Evolutionary conservation across 2,329 filamentous ascomycete genomes (phyloP).

Genomic region (Exophiala dermatitidis): DNA sequence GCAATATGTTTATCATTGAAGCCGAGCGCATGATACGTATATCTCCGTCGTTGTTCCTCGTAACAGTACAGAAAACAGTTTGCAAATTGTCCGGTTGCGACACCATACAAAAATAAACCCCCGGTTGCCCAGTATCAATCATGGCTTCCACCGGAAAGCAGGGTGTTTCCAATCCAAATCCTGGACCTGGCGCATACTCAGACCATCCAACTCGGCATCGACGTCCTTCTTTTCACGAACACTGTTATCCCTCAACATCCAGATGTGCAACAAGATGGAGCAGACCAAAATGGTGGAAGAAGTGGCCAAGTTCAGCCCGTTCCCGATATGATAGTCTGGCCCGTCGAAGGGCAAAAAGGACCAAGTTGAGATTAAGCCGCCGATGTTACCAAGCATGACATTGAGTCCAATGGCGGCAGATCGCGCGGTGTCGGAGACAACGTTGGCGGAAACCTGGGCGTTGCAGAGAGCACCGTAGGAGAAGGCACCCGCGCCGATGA

Average conservation of each 20-base stretch:
- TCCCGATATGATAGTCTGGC: conserved; percentile 63
- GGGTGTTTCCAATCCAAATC: conserved; percentile 63
- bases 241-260: conserved; percentile 59
- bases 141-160: conserved; percentile 53
- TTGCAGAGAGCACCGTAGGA: conserved; percentile 58
- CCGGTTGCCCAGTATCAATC: not conserved
- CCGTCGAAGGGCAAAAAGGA: conserved; percentile 56
- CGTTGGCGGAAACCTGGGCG: conserved; percentile 61
- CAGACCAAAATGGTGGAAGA: conserved; percentile 50
- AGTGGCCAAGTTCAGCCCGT: conserved; percentile 61
- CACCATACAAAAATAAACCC: no score
- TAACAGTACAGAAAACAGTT: no score
- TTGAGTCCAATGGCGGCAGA: conserved; percentile 59
- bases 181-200: conserved; percentile 49
- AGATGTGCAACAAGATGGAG: conserved; percentile 46
- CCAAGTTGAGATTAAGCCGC: conserved; percentile 61
- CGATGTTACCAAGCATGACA: conserved; percentile 68
- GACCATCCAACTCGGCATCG: conserved; percentile 49
- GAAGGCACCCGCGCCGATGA: conserved; percentile 60
- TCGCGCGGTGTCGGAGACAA: conserved; percentile 63
- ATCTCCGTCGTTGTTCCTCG: no score
- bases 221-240: conserved; percentile 49
- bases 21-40: no score
- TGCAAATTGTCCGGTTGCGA: no score
- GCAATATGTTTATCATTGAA: no score